Conservation (phyloP, 2,329 filamentous ascomycete species). For the Trichoderma hamatum region DNA sequence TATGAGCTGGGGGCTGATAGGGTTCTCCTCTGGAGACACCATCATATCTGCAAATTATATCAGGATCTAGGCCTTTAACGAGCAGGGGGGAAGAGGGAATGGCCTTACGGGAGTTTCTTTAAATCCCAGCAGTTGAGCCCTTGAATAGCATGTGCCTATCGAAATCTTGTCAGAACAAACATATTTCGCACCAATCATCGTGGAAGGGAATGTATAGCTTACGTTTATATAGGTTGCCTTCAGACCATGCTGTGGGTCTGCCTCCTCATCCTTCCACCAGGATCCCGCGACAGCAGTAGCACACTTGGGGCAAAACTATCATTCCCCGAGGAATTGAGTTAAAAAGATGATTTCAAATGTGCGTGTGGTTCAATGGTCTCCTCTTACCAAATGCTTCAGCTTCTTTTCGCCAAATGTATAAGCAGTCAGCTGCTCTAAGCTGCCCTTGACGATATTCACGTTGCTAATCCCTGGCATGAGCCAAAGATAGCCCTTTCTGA, state of each 20-base stretch:
- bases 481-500: constrained; percentile 52
- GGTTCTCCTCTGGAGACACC: constrained; percentile 39
- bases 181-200: too few relatives aligned
- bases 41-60: constrained; percentile 40
- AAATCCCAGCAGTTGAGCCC: constrained; percentile 48
- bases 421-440: constrained; percentile 42
- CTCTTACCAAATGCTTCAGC: constrained; percentile 47
- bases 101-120: constrained; percentile 41
- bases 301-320: constrained; percentile 56
- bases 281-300: constrained; percentile 48
- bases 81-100: neutral
- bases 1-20: constrained; percentile 44
- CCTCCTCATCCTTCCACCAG: neutral
- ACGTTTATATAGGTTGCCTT: constrained; percentile 28
- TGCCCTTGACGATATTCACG: constrained; percentile 53
- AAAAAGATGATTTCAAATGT: neutral
- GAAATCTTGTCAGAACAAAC: neutral
- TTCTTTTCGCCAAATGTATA: constrained; percentile 50
- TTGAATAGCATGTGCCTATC: constrained; percentile 49
- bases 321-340: neutral
- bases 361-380: neutral
- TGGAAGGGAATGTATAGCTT: neutral
- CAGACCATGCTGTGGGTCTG: constrained; percentile 9
- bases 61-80: neutral
- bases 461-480: constrained; percentile 37